Evolutionary conservation across 163 green algal genomes (phyloP), one percentile per base, ranked within the genome.

Genomic region (Scenedesmus sp.): DNA sequence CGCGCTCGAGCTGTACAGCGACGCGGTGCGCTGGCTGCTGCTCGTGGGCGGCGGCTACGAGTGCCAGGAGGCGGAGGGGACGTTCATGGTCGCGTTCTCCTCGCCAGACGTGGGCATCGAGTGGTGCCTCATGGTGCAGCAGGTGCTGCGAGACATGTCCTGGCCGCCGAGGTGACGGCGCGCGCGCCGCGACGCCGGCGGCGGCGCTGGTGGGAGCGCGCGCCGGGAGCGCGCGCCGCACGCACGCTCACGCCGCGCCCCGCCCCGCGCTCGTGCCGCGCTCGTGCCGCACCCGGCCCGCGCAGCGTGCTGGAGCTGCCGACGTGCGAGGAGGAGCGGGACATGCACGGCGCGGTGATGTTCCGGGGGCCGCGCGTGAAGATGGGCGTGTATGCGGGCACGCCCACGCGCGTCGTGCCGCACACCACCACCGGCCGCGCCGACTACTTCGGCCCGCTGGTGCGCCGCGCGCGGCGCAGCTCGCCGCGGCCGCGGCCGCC

Each of bases 71-170:
- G 58, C 70, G 44, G 86, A 91, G 28, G 81, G 87, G 36, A 87
- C 77, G 50, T 92, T 90, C 83, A 93, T 94, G 78, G 54, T 94
- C 31, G 86, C 83, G 4, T 94, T 94, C 60, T 44, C 48, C 22
- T 65, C 60, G 14, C 71, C 88, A 9, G 63, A 77, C 2, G 83
- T 83, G 22, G 89, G 88, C 3, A 63, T 92, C 7, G 83, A 91
- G 81, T 94, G 89, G 86, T 90, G 82, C 72, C 58, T 93, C 15
- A 78, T 91, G 86, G 66, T 89, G 58, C 87, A 93, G 83, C 79
- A 89, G 71, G 48, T 87, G 26, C 70, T 93, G 71, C 70, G 89
- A 72, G 85, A 90, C 60, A 83, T 88, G 44, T 58, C 33, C 63
- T 82, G 75, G 75, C 75, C 75, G 0, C 26, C 28, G 1, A 70